Evolutionary conservation across 306 rosid species (phyloP), one percentile per base, ranked within the genome.

Genomic region (Sphenostylis stenocarpa): DNA sequence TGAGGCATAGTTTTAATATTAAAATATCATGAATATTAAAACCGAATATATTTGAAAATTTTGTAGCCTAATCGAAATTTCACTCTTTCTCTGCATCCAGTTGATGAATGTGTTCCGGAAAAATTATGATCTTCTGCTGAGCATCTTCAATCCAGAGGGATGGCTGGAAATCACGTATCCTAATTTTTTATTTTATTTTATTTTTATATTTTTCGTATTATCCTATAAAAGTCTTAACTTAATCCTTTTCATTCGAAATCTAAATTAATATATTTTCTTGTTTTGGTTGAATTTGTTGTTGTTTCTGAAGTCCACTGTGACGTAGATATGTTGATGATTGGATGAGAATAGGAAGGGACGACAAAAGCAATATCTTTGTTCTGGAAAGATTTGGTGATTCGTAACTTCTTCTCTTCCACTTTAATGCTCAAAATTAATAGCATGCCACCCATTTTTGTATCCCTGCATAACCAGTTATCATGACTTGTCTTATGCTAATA

Each of bases 111-210:
- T 89, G 79, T 93, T 93, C 66, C 87, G 79, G 78, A 93, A 89
- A 84, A 93, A 89, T 70, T 91, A 85, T 62, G 86, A 89, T 85
- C 75, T 93, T 86, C 86, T 93, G 78, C 85, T 93, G 52, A 72
- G 88, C 70, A 88, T 93, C 84, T 93, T 93, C 92, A 93, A 91
- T 77, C 97, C 98, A 43, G 89, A 93, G 61, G 98, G 97, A 72
- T 93, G 98, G 98, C 93, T 91, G 14, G 98, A 93, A 70, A 91
- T 89, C 77, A 93, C 96, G 97, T 93, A 91, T 93, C 98, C 97
- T 91, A 20, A 67, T 52, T n/a, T 4, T 66, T n/a, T n/a, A n/a
- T n/a, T n/a, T n/a, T n/a, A n/a, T n/a, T n/a, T n/a, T n/a, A n/a
- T n/a, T n/a, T n/a, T n/a, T n/a, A n/a, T n/a, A n/a, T n/a, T n/a